Percentiles rank a stretch among this genome's conserved stretches.
phyloP scores from a whole-genome alignment of 192 early-diverging fungal genomes.

The Linnemannia exigua region DNA sequence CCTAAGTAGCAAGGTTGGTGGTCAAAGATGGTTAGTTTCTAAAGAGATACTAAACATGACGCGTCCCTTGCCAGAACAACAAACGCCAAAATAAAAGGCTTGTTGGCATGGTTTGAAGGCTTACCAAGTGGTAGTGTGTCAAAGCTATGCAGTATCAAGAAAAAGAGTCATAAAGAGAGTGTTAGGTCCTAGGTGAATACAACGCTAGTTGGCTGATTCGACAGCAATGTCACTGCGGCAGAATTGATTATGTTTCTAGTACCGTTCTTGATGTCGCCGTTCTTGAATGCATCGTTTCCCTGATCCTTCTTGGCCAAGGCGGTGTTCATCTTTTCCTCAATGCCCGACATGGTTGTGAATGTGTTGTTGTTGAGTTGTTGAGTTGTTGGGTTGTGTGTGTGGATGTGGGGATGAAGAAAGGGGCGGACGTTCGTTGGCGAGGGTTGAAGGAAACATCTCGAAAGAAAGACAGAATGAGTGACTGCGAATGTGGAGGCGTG shows the following conservation, averaged over 20 bases:
- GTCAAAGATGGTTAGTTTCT: neutral
- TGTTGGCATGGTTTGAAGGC: neutral
- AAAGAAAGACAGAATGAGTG: neutral
- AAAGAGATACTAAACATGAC: neutral
- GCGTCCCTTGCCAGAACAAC: neutral
- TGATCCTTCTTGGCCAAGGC: constrained; percentile 46
- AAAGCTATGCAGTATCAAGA: constrained; percentile 27
- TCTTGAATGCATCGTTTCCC: constrained; percentile 59
- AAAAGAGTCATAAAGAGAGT: neutral
- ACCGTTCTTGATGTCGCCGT: constrained; percentile 53
- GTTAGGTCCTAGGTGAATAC: neutral
- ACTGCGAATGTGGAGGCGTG: constrained; percentile 1
- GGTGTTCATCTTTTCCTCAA: constrained; percentile 45
- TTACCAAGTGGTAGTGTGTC: constrained; percentile 56
- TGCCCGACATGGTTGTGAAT: constrained; percentile 19
- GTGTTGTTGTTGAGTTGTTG: neutral
- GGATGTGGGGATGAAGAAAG: neutral
- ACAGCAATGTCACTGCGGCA: neutral
- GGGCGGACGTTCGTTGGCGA: neutral
- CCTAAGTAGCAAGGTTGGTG: constrained; percentile 21
- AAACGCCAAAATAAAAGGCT: neutral
- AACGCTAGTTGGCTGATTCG: neutral
- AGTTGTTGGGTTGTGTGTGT: neutral
- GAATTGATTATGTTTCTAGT: neutral
- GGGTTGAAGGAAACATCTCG: neutral